Evolutionary conservation across 257 asterid genomes (phyloP).

Genomic region (Fraxinus cuspidata): DNA sequence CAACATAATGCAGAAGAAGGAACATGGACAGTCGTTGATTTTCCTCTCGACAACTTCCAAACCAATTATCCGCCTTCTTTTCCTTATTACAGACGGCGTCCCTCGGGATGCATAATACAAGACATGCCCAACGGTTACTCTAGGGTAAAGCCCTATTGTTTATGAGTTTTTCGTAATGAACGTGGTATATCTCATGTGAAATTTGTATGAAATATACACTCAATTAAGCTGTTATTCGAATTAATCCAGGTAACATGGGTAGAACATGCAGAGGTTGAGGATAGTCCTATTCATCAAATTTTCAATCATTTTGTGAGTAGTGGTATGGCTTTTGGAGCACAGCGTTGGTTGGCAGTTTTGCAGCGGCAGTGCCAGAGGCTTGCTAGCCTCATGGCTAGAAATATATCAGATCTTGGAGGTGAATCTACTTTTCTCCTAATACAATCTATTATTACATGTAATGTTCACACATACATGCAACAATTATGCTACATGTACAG

Average conservation of each 20-base stretch:
- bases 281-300: conserved; percentile 57
- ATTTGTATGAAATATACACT: too few relatives aligned
- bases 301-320: conserved; percentile 48
- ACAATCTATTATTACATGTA: too few relatives aligned
- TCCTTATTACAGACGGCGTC: conserved; percentile 68
- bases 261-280: conserved; percentile 84
- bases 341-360: conserved; percentile 78
- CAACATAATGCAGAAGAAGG: conserved; percentile 84
- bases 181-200: too few relatives aligned
- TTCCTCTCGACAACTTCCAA: conserved; percentile 72
- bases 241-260: conserved; percentile 77
- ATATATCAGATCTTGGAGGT: conserved; percentile 91
- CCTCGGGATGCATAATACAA: conserved; percentile 93
- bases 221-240: neutral
- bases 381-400: conserved; percentile 96
- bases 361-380: conserved; percentile 91
- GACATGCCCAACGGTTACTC: conserved; percentile 99
- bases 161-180: neutral
- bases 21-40: conserved; percentile 80
- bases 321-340: conserved; percentile 79
- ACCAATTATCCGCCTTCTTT: conserved; percentile 49
- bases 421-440: neutral
- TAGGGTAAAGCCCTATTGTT: conserved; percentile 39
- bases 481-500: too few relatives aligned
- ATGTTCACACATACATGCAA: too few relatives aligned